Evolutionary conservation across 148 eudicot species (phyloP).

Genomic region (Camellia lanceoleosa): DNA sequence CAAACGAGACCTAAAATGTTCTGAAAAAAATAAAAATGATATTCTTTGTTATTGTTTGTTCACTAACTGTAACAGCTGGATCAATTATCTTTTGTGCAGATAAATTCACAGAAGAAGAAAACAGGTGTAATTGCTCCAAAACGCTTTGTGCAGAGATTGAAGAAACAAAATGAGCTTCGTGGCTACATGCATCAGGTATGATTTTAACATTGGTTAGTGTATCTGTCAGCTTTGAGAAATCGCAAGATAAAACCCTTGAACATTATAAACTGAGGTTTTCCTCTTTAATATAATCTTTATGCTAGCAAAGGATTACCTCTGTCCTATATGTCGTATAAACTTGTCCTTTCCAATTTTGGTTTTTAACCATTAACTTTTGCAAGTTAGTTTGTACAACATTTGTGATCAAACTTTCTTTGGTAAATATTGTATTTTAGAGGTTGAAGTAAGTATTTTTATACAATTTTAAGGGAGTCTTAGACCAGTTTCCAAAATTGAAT

Average conservation of each 20-base stretch:
- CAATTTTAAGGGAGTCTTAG: not conserved
- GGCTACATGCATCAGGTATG: constrained; percentile 94
- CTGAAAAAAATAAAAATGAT: not conserved
- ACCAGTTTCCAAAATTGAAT: not conserved
- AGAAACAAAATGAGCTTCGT: constrained; percentile 68
- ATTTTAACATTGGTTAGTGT: not conserved
- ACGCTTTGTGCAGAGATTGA: constrained; percentile 62
- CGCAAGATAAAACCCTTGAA: not conserved
- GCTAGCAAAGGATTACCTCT: not conserved
- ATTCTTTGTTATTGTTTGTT: not conserved
- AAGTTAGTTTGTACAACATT: not conserved
- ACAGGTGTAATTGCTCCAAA: constrained; percentile 69
- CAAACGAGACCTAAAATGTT: too few species aligned
- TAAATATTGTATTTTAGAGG: not conserved
- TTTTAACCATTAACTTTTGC: not conserved
- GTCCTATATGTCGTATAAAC: not conserved
- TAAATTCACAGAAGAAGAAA: constrained; percentile 68
- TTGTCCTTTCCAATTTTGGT: not conserved
- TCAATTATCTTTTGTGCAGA: constrained; percentile 22
- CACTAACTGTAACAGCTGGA: not conserved
- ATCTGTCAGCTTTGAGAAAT: not conserved
- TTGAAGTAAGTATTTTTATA: not conserved
- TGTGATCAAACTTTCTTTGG: not conserved
- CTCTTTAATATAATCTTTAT: not conserved
- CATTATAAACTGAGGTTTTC: not conserved